A percentile compares a stretch with the other conserved stretches of the same genome.
These are phyloP conservation scores for Skeletonema tropicum DNA, from an alignment of 108 stramenopile genomes.

Conservation along the genomic window DNA sequence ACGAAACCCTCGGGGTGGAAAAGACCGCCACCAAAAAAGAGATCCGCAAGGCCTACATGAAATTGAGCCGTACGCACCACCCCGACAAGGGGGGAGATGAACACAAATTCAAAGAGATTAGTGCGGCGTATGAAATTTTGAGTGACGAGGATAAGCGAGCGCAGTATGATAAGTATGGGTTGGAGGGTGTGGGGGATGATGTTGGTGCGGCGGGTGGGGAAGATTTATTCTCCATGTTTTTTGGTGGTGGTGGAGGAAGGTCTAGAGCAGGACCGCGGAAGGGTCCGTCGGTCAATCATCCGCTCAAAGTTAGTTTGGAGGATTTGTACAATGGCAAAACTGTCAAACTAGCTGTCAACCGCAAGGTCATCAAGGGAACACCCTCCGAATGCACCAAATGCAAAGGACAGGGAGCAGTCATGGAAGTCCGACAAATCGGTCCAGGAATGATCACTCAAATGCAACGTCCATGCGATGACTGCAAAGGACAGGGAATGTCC, in stretches of 20 bases:
- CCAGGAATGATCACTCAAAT: constrained; percentile 93
- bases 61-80: constrained; percentile 56
- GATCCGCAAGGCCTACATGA: constrained; percentile 88
- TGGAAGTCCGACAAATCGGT: constrained; percentile 88
- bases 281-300: constrained; percentile 93
- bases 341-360: constrained; percentile 88
- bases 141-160: constrained; percentile 83
- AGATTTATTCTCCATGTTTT: constrained; percentile 97
- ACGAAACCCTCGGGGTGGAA: constrained; percentile 81
- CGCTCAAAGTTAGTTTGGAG: constrained; percentile 90
- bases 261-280: constrained; percentile 81
- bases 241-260: constrained; percentile 78
- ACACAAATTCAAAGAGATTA: constrained; percentile 88
- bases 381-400: constrained; percentile 70
- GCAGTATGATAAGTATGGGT: constrained; percentile 91
- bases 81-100: constrained; percentile 91
- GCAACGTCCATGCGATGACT: constrained; percentile 78
- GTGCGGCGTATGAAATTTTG: constrained; percentile 89
- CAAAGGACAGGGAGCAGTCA: constrained; percentile 87
- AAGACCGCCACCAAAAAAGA: constrained; percentile 73
- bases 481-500: constrained; percentile 77
- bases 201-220: constrained; percentile 75
- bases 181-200: constrained; percentile 88
- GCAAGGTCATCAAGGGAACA: constrained; percentile 88
- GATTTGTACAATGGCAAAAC: constrained; percentile 98